Evolutionary conservation across 1,284 basidiomycete species (phyloP), one percentile per base, ranked within the genome.

Genomic region (Leccinum subfulvum): DNA sequence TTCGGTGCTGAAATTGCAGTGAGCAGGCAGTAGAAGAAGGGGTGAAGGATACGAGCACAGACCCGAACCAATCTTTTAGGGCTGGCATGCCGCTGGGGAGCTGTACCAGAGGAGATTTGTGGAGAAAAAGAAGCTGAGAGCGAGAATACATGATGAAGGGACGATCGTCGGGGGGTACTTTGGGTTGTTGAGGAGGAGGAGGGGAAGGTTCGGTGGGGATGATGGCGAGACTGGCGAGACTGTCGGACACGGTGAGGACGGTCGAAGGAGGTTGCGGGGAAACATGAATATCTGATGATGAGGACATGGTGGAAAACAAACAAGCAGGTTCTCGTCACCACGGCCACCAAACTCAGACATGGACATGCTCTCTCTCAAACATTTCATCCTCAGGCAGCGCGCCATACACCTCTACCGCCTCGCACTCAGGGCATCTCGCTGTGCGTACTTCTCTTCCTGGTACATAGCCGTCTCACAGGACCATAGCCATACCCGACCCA

Each of bases 1-100:
- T 79, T 88, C 86, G 70, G 81, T 74, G 73, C 85, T 79, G 76
- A 73, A 66, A 59, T 65, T 47, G 64, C 55, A 62, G 69, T 68
- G 64, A 75, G 65, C 67, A 60, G 13, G 49, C 1, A 56, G 44
- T 2, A 21, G 67, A 68, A 49, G 60, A 62, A 54, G 51, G 35
- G 56, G 65, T 7, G 61, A 57, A 64, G 62, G 60, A 54, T 47
- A 63, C 56, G 58, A 62, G 56, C 58, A 75, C 86, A 65, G 75
- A 94, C 92, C 93, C 93, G 77, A 93, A 95, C 93, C 93, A 95
- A 55, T 89, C 85, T 76, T 88, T 92, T 61, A 95, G 78, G 52
- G 84, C 77, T 57, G 92, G 92, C 92, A 95, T 94, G 66, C 82
- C 83, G 64, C 78, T 73, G 6, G 93, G 93, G 54, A 81, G 78